Evolutionary conservation across 331 rosid genomes (phyloP), one percentile per base, ranked within the genome.

Genomic region (Rosa hybrid): DNA sequence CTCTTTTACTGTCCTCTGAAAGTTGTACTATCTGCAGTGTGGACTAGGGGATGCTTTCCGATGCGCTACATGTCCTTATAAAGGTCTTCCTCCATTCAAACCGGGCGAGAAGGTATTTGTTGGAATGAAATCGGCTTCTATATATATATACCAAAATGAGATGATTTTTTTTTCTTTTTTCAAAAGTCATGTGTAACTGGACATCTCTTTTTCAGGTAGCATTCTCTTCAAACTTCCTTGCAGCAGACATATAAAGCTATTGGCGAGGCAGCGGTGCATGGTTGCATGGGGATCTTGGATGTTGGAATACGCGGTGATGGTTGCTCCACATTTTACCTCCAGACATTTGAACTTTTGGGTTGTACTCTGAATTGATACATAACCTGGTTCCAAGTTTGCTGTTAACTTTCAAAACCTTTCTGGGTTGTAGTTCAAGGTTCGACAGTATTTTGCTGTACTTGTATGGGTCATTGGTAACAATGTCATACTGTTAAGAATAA

Each of bases 41-140:
- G 96, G 98, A 7, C 85, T 96, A 11, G 98, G 99, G 53, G 99
- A 96, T 84, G 99, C 99, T 76, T 96, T 96, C 77, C 93, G 98
- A 80, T 96, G 99, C 80, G n/a, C 91, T 72, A 89, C 98, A 8
- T 96, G 99, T 81, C 99, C 99, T 44, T 96, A 93, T 90, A 96
- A 91, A 87, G 99, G 99, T 68, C 93, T 96, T 77, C 97, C 97
- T 75, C 76, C 94, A 34, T 96, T 96, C 87, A 93, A 93, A 85
- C 90, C 92, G 59, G 99, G 99, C 18, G 96, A 96, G 83, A 96
- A 96, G 99, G 99, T 96, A 87, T 8, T 11, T 74, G 21, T 65
- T 30, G 39, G 25, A 70, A 80, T 27, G 41, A 59, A 21, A 45
- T 12, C 41, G 25, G 5, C 41, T 42, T 63, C 8, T 27, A 1